A percentile compares a stretch with the other conserved stretches of the same genome.
Conservation (phyloP, 148 eudicot species). For the Mesembryanthemum crystallinum region DNA sequence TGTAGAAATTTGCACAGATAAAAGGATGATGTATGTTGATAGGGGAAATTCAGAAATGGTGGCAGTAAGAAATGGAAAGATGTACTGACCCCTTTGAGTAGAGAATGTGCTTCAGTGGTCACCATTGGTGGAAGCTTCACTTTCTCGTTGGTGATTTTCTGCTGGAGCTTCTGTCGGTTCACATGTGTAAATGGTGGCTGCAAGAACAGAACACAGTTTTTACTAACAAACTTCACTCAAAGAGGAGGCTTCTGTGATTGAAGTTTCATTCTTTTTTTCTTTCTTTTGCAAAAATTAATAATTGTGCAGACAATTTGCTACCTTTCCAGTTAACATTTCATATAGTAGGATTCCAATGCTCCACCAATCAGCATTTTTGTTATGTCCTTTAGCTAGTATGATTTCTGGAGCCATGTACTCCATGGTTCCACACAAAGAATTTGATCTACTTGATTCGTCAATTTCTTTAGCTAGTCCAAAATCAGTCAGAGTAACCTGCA, state of each 20-base stretch:
- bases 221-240: too few relatives aligned
- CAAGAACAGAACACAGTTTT: background rate
- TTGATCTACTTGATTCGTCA: constrained; percentile 76
- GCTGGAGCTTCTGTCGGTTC: constrained; percentile 89
- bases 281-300: too few relatives aligned
- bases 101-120: constrained; percentile 73
- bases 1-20: constrained; percentile 16
- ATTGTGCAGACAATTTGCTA: too few relatives aligned
- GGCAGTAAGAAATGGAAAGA: background rate
- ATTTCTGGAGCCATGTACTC: constrained; percentile 98
- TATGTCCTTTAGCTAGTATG: constrained; percentile 75
- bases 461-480: constrained; percentile 94
- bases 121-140: constrained; percentile 83
- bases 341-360: constrained; percentile 80
- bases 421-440: constrained; percentile 89
- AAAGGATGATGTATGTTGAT: background rate
- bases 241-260: too few relatives aligned
- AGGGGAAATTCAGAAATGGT: constrained; percentile 1
- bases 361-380: constrained; percentile 97
- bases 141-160: constrained; percentile 72
- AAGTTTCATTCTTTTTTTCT: too few relatives aligned
- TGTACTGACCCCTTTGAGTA: constrained; percentile 77
- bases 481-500: constrained; percentile 76
- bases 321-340: constrained; percentile 89
- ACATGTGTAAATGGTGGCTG: constrained; percentile 87